phyloP scores from a whole-genome alignment of 2,329 filamentous ascomycete species.

The Polychaeton citri region DNA sequence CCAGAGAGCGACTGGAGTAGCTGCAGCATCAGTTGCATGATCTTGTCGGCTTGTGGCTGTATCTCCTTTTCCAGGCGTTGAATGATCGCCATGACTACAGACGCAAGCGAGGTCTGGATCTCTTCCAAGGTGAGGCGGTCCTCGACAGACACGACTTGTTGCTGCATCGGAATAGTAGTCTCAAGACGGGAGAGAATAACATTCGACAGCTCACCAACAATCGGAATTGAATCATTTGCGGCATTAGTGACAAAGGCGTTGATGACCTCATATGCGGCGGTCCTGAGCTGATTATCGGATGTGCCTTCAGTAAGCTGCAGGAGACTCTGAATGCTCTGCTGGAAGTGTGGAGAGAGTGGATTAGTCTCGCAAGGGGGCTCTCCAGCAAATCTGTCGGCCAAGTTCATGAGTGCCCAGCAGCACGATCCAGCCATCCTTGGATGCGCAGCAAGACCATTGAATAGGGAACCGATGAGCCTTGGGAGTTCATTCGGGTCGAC shows the following conservation, averaged over 20 bases:
- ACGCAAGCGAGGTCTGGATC: conserved; percentile 91
- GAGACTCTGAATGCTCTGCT: conserved; percentile 76
- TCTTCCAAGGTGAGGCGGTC: conserved; percentile 93
- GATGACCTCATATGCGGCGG: conserved; percentile 91
- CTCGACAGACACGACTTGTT: conserved; percentile 91
- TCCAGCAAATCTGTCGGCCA: conserved; percentile 88
- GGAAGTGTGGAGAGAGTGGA: conserved; percentile 80
- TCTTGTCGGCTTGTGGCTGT: conserved; percentile 75
- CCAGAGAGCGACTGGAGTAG: conserved; percentile 62
- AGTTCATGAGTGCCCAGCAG: conserved; percentile 98
- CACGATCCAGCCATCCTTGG: conserved; percentile 96
- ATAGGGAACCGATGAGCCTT: conserved; percentile 73
- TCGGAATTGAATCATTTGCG: conserved; percentile 68
- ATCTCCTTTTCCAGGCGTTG: conserved; percentile 86
- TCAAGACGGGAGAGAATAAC: conserved; percentile 85
- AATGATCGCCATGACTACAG: conserved; percentile 82
- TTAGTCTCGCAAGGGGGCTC: conserved; percentile 69
- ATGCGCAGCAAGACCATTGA: conserved; percentile 77
- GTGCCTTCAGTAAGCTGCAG: conserved; percentile 78
- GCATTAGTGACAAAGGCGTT: conserved; percentile 89
- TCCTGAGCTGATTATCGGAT: conserved; percentile 77
- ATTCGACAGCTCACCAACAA: conserved; percentile 71
- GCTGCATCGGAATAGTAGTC: conserved; percentile 76
- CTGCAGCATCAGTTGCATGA: conserved; percentile 80
- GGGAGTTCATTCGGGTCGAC: conserved; percentile 75